Base-by-base conservation (phyloP, 805 yeast genomes). In the Cyberlindnera sargentensis region DNA sequence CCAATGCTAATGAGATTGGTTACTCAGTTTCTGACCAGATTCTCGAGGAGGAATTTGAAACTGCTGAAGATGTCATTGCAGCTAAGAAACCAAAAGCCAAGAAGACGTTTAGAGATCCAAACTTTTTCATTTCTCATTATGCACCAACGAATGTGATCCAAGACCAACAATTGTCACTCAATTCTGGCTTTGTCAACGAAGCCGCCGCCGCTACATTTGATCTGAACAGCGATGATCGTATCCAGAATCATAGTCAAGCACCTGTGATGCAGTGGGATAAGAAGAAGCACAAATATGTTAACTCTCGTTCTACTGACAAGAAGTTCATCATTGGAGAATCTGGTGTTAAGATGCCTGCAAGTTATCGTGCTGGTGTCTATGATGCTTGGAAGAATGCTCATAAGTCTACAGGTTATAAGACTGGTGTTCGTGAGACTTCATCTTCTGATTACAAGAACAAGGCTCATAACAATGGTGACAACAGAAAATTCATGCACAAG, bases 281-380 rank as follows among this genome's bases (percentile, higher is more conserved):
- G 64, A 87, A 88, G 75, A 83, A 85, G 64, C 93, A 95, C 57
- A 88, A 88, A 51, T 91, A 86, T 64, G 76, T 90, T 58, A 86
- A 86, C 61, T 72, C 86, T 20, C 81, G 76, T 56, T 86, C 93
- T 49, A 70, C 82, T 23, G 95, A 87, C 57, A 77, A 82, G 65
- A 90, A 87, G 66, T 91, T 73, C 65, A 93, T 93, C 56, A 82
- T 88, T 50, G 95, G 98, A 48, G 99, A 93, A 63, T 82, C 87
- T 63, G 99, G 99, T 6, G 89, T 84, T 55, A 78, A 77, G 60
- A 78, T 93, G 39, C 96, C 98, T 6, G 98, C 99, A 1, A 75
- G 93, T 10, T 88, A 81, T 67, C 75, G 86, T 58, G 81, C 95
- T 3, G 99, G 99, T 37, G 80, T 87, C 51, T 93, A 79, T 58